Percentiles rank a stretch among this genome's conserved stretches.
These are phyloP conservation scores for Aspergillus glaucus DNA, from an alignment of 2,329 filamentous ascomycete species.

Conservation along the genomic window DNA sequence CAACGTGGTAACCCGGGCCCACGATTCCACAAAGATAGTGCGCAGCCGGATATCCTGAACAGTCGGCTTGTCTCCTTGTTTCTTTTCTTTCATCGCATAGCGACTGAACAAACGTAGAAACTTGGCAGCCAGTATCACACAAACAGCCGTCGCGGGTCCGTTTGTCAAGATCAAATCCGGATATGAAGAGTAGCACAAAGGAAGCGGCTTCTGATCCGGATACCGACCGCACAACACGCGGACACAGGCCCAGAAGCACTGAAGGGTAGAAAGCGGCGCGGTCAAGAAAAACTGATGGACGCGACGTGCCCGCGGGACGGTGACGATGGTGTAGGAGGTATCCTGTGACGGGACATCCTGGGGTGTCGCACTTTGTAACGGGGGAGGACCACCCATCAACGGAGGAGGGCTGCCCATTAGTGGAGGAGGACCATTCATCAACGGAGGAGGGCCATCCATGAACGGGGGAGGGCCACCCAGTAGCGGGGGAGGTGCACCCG, in stretches of 20 bases:
- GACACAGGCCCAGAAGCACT: conserved; percentile 59
- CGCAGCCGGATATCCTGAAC: conserved; percentile 53
- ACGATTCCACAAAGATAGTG: conserved; percentile 84
- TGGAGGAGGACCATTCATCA: too few relatives aligned
- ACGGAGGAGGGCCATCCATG: too few relatives aligned
- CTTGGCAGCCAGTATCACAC: conserved; percentile 57
- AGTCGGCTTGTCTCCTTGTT: conserved; percentile 8
- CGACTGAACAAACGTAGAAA: conserved; percentile 49
- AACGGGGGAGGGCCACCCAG: too few relatives aligned
- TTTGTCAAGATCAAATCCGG: conserved; percentile 80
- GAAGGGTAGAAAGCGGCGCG: conserved; percentile 61
- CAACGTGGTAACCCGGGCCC: conserved; percentile 74
- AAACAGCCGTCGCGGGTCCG: conserved; percentile 80
- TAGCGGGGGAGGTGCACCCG: too few relatives aligned
- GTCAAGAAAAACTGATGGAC: conserved; percentile 77
- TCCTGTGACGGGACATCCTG: background rate
- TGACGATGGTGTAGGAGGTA: conserved; percentile 55
- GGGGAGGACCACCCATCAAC: too few relatives aligned
- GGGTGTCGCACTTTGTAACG: too few relatives aligned
- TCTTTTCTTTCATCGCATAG: conserved; percentile 1
- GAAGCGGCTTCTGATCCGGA: conserved; percentile 24
- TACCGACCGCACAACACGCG: conserved; percentile 45
- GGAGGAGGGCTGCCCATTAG: too few relatives aligned
- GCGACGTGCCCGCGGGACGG: conserved; percentile 67
- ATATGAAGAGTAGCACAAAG: conserved; percentile 33